Evolutionary conservation across 495 filamentous ascomycete species (phyloP).

Genomic region (Lasiosphaeria miniovina): DNA sequence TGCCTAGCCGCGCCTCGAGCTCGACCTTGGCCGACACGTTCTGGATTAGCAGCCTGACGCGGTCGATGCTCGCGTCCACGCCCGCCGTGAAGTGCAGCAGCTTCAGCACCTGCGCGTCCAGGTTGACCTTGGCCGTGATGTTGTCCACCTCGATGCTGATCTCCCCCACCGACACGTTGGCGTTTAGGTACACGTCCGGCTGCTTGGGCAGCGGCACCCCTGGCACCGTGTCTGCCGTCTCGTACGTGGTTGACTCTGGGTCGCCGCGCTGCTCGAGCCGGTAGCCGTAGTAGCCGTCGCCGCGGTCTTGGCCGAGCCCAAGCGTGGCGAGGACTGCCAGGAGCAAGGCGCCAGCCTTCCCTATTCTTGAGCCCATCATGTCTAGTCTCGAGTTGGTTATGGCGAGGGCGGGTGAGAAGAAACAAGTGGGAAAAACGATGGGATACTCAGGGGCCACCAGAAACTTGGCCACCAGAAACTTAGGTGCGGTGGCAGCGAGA

Average conservation of each 20-base stretch:
- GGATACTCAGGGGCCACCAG: not conserved
- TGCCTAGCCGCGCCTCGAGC: constrained; percentile 54
- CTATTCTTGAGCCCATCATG: constrained; percentile 21
- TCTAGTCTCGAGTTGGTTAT: not conserved
- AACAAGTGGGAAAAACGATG: constrained; percentile 13
- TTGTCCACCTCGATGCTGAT: constrained; percentile 55
- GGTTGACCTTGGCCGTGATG: constrained; percentile 58
- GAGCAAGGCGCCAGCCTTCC: constrained; percentile 27
- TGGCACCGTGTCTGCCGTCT: constrained; percentile 46
- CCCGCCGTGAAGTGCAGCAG: constrained; percentile 57
- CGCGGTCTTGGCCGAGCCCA: not conserved
- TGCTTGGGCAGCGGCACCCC: constrained; percentile 37
- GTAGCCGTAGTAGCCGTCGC: constrained; percentile 53
- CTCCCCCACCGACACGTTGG: constrained; percentile 48
- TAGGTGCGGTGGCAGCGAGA: not conserved
- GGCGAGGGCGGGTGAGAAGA: constrained; percentile 1
- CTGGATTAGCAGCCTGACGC: constrained; percentile 50
- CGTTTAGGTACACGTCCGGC: constrained; percentile 58
- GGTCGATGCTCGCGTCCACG: constrained; percentile 52
- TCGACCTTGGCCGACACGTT: constrained; percentile 55
- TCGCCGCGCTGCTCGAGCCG: constrained; percentile 47
- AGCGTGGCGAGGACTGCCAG: constrained; percentile 21
- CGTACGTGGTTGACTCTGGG: constrained; percentile 46
- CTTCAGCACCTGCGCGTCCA: constrained; percentile 54
- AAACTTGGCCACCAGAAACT: not conserved